phyloP scores from a whole-genome alignment of 257 asterid species.

The Fraxinus excelsior region DNA sequence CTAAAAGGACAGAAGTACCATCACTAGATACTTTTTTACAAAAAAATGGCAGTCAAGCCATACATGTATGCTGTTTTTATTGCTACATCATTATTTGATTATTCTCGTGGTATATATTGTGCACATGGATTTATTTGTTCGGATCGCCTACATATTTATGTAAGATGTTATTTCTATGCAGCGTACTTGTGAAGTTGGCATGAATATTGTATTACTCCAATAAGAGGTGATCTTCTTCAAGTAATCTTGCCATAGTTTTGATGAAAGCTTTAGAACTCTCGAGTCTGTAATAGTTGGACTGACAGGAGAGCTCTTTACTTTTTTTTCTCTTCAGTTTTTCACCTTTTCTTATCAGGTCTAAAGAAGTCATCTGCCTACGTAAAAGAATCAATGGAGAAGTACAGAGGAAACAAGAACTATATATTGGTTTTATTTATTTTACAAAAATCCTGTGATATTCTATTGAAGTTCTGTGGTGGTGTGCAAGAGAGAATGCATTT shows the following conservation, averaged over 20 bases:
- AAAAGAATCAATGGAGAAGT: not conserved
- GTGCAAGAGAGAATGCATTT: not conserved
- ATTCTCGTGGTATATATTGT: not conserved
- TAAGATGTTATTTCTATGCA: not conserved
- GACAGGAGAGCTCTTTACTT: not conserved
- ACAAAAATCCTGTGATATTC: not conserved
- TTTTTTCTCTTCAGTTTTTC: not conserved
- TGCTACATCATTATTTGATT: not conserved
- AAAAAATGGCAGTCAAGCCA: not conserved
- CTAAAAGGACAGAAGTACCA: slow-evolving; percentile 91
- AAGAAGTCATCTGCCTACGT: not conserved
- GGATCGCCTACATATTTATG: not conserved
- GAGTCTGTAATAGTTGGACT: not conserved
- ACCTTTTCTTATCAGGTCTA: not conserved
- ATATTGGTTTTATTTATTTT: not conserved
- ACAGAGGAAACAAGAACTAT: not conserved
- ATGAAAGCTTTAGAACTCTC: not conserved
- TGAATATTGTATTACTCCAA: not conserved
- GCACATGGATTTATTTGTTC: not conserved
- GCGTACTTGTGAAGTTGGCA: not conserved
- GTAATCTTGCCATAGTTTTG: not conserved
- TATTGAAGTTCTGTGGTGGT: not conserved
- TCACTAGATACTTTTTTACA: slow-evolving; percentile 42
- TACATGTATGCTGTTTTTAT: not conserved
- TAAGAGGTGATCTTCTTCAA: not conserved